These are phyloP conservation scores for Eucalyptus caleyi DNA, from an alignment of 345 rosid genomes.

Conservation along the genomic window DNA sequence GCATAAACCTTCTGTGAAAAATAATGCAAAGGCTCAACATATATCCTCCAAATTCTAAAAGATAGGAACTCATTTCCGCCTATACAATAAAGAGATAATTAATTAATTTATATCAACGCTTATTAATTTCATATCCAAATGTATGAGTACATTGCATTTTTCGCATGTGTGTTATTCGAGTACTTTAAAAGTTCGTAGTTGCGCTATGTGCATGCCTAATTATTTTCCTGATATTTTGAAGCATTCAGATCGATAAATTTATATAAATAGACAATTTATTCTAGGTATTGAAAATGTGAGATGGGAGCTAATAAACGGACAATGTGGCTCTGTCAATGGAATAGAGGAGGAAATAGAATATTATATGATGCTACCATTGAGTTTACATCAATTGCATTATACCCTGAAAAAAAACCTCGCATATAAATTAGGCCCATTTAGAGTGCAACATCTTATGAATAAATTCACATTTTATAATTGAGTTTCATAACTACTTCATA, in stretches of 20 bases:
- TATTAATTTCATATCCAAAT: not conserved
- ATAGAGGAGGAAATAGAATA: not conserved
- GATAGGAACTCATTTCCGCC: not conserved
- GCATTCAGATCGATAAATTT: not conserved
- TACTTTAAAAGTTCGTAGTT: not conserved
- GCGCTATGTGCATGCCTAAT: not conserved
- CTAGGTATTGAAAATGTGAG: not conserved
- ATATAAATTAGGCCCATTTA: not conserved
- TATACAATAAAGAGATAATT: too few species aligned
- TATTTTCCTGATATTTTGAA: not conserved
- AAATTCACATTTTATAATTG: not conserved
- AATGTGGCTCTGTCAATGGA: not conserved
- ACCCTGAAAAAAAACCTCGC: not conserved
- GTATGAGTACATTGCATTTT: not conserved
- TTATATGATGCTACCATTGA: not conserved
- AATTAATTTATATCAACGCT: not conserved
- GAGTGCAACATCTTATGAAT: not conserved
- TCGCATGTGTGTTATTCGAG: not conserved
- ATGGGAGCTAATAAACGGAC: not conserved
- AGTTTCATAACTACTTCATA: not conserved
- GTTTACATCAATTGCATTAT: not conserved
- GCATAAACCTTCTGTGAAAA: not conserved
- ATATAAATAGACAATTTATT: not conserved
- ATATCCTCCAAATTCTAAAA: too few species aligned
- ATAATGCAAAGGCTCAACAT: not conserved